phyloP scores from a whole-genome alignment of 441 rosid species.

The Eutrema salsugineum region DNA sequence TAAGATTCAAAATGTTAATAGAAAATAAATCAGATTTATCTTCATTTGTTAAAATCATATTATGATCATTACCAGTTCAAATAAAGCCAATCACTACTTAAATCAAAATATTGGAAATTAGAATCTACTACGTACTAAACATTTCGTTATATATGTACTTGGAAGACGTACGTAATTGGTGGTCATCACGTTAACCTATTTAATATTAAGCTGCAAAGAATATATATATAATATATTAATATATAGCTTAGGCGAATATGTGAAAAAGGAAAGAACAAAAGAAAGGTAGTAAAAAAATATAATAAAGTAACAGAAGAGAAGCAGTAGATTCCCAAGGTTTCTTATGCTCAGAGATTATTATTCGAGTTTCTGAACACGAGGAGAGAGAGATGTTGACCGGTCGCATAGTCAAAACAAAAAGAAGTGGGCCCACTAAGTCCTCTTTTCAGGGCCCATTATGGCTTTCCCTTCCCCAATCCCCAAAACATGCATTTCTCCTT shows the following conservation, averaged over 20 bases:
- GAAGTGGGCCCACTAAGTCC: conserved; percentile 16
- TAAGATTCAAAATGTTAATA: background rate
- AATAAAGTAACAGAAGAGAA: background rate
- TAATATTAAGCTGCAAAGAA: conserved; percentile 1
- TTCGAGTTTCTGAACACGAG: conserved; percentile 12
- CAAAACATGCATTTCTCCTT: conserved; percentile 8
- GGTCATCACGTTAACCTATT: conserved; percentile 11
- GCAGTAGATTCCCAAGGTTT: conserved; percentile 43
- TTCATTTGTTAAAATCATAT: background rate
- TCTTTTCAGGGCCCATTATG: conserved; percentile 28
- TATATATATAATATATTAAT: background rate
- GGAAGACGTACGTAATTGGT: conserved; percentile 6
- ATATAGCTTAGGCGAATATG: background rate
- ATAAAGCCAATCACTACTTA: background rate
- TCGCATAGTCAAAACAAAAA: conserved; percentile 34
- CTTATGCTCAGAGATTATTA: conserved; percentile 22
- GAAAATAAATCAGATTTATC: background rate
- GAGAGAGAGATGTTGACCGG: conserved; percentile 41
- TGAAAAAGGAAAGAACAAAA: background rate
- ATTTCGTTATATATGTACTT: background rate
- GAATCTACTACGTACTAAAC: background rate
- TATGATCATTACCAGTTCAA: too few relatives aligned
- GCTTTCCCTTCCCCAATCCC: conserved; percentile 27
- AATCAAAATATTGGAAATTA: background rate
- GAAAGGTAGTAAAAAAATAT: background rate